Base-by-base conservation (phyloP, 2,329 filamentous ascomycete species). In the Albophoma yamanashiensis region DNA sequence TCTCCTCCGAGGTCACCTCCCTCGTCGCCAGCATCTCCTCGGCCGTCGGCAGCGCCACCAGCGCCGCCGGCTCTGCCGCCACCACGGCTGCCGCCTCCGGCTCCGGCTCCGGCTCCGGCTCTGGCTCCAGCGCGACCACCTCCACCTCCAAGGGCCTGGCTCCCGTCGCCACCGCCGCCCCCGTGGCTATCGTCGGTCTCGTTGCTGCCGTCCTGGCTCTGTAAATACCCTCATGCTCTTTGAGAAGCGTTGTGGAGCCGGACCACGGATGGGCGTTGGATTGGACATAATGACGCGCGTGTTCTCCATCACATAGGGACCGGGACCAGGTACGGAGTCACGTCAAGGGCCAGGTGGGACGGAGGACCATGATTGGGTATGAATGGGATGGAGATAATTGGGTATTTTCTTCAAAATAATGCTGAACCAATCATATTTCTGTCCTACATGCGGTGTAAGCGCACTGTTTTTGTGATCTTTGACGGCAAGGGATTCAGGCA, bases 171-270 rank as follows among this genome's bases (percentile, higher is more conserved):
- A 61, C 60, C 42, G 60, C 62, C 45, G 65, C 59, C 43, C 75
- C 78, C 31, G 75, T 74, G 27, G 77, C 77, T 42, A 58, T 82
- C 22, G 62, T 81, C 59, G 81, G 79, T 64, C 70, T 82, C 60
- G 31, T 79, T 31, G 81, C 76, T 64, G 81, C 79, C 60, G 65
- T 83, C 63, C 64, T 82, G 59, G 78, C 78, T 66, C 68, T 84
- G 68, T 84, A 80, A 76, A 53, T 36, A 53, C 31, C 50, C 50
- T 34, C 31, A 36, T n/a, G 20, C 50, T n/a, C 50, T 22, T 22
- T 20, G 50, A 31, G 50, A 22, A 31, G 50, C 31, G 31, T 53
- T 53, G 27, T 22, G 50, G 20, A 53, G 15, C 50, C 5, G 50
- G 50, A 36, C 50, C 17, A 36, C n/a, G 20, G 50, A 36, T 53